phyloP scores from a whole-genome alignment of 2,329 filamentous ascomycete species.

The Tolypocladium sp. region DNA sequence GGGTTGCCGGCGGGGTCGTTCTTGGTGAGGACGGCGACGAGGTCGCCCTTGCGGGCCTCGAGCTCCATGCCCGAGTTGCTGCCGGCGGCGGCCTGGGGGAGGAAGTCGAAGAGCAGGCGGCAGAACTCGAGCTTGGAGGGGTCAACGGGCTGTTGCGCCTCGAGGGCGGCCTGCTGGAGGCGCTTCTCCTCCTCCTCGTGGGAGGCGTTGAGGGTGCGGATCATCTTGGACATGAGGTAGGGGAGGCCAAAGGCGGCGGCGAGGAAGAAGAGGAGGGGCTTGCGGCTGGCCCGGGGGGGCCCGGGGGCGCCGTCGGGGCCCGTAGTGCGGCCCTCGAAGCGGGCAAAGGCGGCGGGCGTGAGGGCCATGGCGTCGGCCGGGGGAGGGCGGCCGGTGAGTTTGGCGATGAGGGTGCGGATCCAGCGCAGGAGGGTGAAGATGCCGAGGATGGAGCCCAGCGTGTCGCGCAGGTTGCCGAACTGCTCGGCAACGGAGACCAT shows the following conservation, averaged over 20 bases:
- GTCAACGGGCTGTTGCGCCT: conserved; percentile 55
- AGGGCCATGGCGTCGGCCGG: conserved; percentile 81
- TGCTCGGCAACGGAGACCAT: conserved; percentile 99
- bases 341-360: conserved; percentile 84
- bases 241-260: conserved; percentile 90
- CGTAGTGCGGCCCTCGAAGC: conserved; percentile 64
- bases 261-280: conserved; percentile 93
- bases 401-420: conserved; percentile 85
- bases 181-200: conserved; percentile 73
- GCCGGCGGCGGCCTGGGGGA: conserved; percentile 49
- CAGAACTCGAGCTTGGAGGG: conserved; percentile 94
- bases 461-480: conserved; percentile 86
- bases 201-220: conserved; percentile 70
- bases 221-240: conserved; percentile 95
- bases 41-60: conserved; percentile 86
- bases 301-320: conserved; percentile 54
- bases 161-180: conserved; percentile 40
- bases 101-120: conserved; percentile 88
- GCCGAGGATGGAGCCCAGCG: conserved; percentile 83
- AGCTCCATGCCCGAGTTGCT: conserved; percentile 63
- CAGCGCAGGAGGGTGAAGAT: conserved; percentile 95
- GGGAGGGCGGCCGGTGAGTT: conserved; percentile 81
- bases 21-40: conserved; percentile 89
- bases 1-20: conserved; percentile 84
- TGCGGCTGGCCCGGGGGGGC: conserved; percentile 72